Conservation (phyloP, 768 basidiomycete genomes). For the Tephrocybe sp. region DNA sequence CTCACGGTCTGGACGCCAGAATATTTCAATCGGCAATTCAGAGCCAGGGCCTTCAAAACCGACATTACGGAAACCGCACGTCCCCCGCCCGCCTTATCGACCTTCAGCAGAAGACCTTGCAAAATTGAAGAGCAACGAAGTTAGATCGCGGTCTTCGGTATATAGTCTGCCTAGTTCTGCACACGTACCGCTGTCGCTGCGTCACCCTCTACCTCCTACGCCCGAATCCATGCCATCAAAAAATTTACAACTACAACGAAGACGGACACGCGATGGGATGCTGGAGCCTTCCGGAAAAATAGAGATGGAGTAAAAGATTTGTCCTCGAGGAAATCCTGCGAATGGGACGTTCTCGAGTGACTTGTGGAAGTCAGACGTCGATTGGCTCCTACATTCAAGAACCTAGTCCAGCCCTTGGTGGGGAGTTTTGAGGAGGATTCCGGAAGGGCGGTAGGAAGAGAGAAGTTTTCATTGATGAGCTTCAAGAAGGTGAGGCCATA, state of each 20-base stretch:
- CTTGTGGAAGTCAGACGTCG: too few species aligned
- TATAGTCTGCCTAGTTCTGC: too few species aligned
- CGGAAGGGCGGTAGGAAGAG: background rate
- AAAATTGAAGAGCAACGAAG: background rate
- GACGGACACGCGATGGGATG: too few species aligned
- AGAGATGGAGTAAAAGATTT: too few species aligned
- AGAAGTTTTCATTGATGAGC: background rate
- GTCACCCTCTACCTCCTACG: background rate
- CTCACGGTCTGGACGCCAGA: too few species aligned
- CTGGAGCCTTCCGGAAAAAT: too few species aligned
- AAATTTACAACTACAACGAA: too few species aligned
- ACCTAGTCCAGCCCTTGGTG: background rate
- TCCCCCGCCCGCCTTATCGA: slow-evolving; percentile 10
- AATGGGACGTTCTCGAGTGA: too few species aligned
- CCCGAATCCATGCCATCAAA: background rate
- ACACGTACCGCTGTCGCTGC: background rate
- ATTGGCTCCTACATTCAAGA: too few species aligned
- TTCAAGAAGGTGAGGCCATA: background rate
- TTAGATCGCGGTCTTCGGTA: background rate
- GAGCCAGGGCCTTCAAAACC: background rate
- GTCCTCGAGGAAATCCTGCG: too few species aligned
- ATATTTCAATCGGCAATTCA: background rate
- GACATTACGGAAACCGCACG: background rate
- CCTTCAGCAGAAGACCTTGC: slow-evolving; percentile 6
- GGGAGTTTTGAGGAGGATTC: background rate